Percentiles rank a stretch among this genome's conserved stretches.
These are phyloP conservation scores for Rhizopogon vinicolor DNA, from an alignment of 768 basidiomycete genomes.

Conservation along the genomic window DNA sequence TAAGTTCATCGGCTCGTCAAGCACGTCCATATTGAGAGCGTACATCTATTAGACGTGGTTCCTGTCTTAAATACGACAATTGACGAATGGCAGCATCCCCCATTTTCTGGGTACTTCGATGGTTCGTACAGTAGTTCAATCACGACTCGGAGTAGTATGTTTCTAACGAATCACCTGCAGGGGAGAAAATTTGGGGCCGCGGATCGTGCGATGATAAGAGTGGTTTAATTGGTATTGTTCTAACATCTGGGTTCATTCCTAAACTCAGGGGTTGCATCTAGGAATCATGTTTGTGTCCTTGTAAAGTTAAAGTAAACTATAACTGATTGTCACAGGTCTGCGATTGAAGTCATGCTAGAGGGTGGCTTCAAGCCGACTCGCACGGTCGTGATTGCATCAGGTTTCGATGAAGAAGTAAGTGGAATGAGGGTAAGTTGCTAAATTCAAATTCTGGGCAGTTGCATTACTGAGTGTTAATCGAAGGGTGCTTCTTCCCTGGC, in stretches of 20 bases:
- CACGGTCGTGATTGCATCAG: slow-evolving; percentile 33
- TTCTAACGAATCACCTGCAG: slow-evolving; percentile 12
- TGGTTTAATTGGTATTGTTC: slow-evolving; percentile 36
- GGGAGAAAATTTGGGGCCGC: slow-evolving; percentile 65
- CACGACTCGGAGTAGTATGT: too few relatives aligned
- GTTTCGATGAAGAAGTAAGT: slow-evolving; percentile 52
- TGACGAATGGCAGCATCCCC: slow-evolving; percentile 50
- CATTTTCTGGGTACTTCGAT: slow-evolving; percentile 54
- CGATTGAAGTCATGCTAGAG: slow-evolving; percentile 42
- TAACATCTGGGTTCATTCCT: background rate
- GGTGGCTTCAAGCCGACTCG: slow-evolving; percentile 42
- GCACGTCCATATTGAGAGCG: background rate
- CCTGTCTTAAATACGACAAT: slow-evolving; percentile 50
- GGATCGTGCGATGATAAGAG: slow-evolving; percentile 73
- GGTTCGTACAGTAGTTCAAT: slow-evolving; percentile 23
- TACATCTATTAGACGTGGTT: slow-evolving; percentile 45
- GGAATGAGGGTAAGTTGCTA: slow-evolving; percentile 34
- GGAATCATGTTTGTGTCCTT: background rate
- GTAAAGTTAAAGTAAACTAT: background rate
- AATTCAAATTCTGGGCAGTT: background rate
- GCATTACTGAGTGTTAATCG: background rate
- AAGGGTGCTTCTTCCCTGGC: slow-evolving; percentile 51
- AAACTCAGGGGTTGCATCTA: background rate
- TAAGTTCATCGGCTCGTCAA: background rate
- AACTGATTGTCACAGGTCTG: slow-evolving; percentile 22